Base-by-base conservation (phyloP, 2,329 filamentous ascomycete species). In the Epichloe hybrida region DNA sequence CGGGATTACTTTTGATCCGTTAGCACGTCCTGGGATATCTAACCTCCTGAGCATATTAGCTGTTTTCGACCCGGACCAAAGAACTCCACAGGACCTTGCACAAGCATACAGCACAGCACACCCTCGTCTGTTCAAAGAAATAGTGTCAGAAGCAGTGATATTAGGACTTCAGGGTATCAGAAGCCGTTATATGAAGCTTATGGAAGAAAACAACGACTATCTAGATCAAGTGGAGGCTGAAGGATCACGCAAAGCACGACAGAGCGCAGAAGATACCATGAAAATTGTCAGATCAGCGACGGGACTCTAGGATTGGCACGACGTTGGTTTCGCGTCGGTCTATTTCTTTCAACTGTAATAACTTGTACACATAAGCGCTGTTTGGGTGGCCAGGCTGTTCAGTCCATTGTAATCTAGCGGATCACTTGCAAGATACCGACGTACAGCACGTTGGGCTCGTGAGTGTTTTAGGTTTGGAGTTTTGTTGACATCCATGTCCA, bases 1-100 rank as follows among this genome's bases (percentile, higher is more conserved):
- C 2, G 66, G 68, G 2, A 79, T 96, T 40, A 81, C 80, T 1
- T 96, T 93, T 64, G 83, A 95, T 55, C 81, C 81, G 0, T 61
- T 64, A 0, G 61, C 58, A 0, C 75, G 93, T 23, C 91, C 91
- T 0, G 93, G 89, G 0, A 85, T 98, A 3, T 83, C 90, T 11
- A 98, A 97, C 63, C 72, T 98, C 12, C 68, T 98, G 1, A 81
- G 88, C 52, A 78, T 98, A 15, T 69, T 91, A n/a, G 81, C 81
- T 23, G 79, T 87, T 54, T 80, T 91, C 58, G 77, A 83, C 50
- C 57, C 63, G 4, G 58, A 65, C 27, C 59, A 61, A 3, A 66
- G 71, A 47, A 69, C 61, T 12, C 65, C 72, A 1, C 55, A 59
- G 43, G 62, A 72, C 41, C 57, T 79, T 20, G 74, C 68, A 2